Percentiles rank a stretch among this genome's conserved stretches.
phyloP scores from a whole-genome alignment of 2,329 filamentous ascomycete species.

The Talaromyces verruculosus region DNA sequence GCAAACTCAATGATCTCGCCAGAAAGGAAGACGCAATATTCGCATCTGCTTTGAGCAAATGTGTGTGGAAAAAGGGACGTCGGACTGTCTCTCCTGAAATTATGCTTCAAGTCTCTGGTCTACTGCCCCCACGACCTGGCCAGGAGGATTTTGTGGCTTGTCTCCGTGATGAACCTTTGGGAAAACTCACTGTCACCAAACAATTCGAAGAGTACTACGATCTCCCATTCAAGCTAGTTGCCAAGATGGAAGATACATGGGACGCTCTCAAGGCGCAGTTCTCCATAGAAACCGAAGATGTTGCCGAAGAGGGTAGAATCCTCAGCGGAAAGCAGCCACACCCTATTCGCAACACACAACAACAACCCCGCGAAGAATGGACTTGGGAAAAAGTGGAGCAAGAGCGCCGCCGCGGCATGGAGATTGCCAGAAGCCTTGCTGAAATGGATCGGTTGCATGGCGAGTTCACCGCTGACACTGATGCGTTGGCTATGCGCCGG shows the following conservation, averaged over 20 bases:
- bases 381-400: slow-evolving; percentile 36
- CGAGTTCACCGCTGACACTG: slow-evolving; percentile 33
- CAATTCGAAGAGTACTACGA: slow-evolving; percentile 24
- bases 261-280: slow-evolving; percentile 19
- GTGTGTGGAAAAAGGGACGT: slow-evolving; percentile 25
- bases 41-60: slow-evolving; percentile 24
- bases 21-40: slow-evolving; percentile 24
- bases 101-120: slow-evolving; percentile 28
- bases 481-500: slow-evolving; percentile 34
- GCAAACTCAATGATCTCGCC: slow-evolving; percentile 22
- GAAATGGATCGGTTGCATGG: slow-evolving; percentile 34
- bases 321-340: slow-evolving; percentile 2
- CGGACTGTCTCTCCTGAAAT: slow-evolving; percentile 37
- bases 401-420: slow-evolving; percentile 37
- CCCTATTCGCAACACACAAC: neutral
- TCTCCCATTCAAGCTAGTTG: slow-evolving; percentile 22
- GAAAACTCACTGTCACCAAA: slow-evolving; percentile 21
- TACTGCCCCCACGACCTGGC: slow-evolving; percentile 23
- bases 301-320: slow-evolving; percentile 20
- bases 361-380: slow-evolving; percentile 23
- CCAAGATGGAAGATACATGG: slow-evolving; percentile 21
- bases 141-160: slow-evolving; percentile 21
- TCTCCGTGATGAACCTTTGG: slow-evolving; percentile 21
- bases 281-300: slow-evolving; percentile 5
- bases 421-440: slow-evolving; percentile 33